Conservation (phyloP, 164 flowering plant genomes). For the grape (Vitis vinifera) region DNA sequence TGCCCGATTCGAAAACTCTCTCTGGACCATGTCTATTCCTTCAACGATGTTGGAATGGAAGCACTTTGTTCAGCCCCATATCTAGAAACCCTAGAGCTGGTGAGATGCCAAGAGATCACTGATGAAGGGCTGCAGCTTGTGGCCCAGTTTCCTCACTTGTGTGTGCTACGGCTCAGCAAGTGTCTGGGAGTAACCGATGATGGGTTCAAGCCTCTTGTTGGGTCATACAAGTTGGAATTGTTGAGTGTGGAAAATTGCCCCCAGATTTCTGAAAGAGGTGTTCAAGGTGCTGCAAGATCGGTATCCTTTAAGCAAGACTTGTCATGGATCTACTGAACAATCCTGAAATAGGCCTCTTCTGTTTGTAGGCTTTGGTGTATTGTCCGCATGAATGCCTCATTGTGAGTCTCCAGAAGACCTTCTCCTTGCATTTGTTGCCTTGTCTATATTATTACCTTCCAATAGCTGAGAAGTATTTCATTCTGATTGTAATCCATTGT, state of each 20-base stretch:
- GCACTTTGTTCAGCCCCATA: conserved; percentile 62
- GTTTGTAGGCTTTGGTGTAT: too few species aligned
- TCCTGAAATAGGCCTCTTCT: too few species aligned
- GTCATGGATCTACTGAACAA: conserved; percentile 62
- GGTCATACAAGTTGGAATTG: conserved; percentile 47
- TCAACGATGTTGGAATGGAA: conserved; percentile 76
- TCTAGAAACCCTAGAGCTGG: conserved; percentile 69
- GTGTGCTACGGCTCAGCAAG: conserved; percentile 44
- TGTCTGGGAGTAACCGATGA: conserved; percentile 74
- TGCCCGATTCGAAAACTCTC: conserved; percentile 66
- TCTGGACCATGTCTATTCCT: conserved; percentile 68
- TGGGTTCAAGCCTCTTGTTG: conserved; percentile 69
- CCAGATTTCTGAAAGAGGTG: conserved; percentile 64
- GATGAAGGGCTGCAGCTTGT: conserved; percentile 75
- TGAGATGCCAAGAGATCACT: conserved; percentile 71
- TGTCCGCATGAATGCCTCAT: too few species aligned
- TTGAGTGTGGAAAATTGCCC: conserved; percentile 78
- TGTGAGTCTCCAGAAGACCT: too few species aligned
- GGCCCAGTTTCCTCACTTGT: conserved; percentile 46
- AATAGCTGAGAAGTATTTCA: too few species aligned
- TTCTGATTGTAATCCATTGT: too few species aligned
- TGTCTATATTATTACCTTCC: too few species aligned
- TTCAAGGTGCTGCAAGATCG: conserved; percentile 60
- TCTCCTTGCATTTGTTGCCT: too few species aligned
- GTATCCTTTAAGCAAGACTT: conserved; percentile 66